Evolutionary conservation across 352 stramenopile genomes (phyloP).

Genomic region (Phytopythium aichiense): DNA sequence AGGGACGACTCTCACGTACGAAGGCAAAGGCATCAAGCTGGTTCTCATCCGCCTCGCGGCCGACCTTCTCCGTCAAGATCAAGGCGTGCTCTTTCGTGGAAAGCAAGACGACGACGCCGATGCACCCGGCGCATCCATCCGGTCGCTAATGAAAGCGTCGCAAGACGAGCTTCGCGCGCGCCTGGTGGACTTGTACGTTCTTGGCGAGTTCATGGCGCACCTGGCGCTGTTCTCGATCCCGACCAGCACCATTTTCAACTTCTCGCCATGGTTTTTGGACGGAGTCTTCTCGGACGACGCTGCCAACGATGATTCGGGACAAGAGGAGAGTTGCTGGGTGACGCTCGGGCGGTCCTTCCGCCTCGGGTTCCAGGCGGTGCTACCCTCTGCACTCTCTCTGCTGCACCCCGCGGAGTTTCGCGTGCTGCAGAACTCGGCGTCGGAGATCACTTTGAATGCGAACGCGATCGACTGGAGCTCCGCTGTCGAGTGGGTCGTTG

Average conservation of each 20-base stretch:
- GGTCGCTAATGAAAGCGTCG: neutral
- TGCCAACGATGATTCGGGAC: neutral
- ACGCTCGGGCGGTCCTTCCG: conserved; percentile 30
- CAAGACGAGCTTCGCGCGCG: conserved; percentile 11
- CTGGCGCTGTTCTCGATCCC: conserved; percentile 46
- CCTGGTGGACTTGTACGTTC: conserved; percentile 49
- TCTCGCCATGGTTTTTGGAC: conserved; percentile 45
- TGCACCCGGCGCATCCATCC: no score
- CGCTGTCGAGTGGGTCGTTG: conserved; percentile 30
- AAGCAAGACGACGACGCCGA: neutral
- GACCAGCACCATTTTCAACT: conserved; percentile 50
- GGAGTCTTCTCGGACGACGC: conserved; percentile 24
- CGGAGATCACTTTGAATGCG: conserved; percentile 23
- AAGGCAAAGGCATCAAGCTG: conserved; percentile 26
- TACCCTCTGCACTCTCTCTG: conserved; percentile 44
- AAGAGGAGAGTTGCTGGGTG: conserved; percentile 19
- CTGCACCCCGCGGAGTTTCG: conserved; percentile 48
- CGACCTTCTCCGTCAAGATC: conserved; percentile 24
- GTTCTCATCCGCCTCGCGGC: conserved; percentile 32
- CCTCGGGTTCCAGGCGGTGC: conserved; percentile 49
- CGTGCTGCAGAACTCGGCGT: conserved; percentile 42
- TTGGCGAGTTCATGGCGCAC: conserved; percentile 60
- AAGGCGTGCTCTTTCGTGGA: conserved; percentile 27
- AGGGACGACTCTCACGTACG: conserved; percentile 12
- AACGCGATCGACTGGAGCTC: conserved; percentile 36